Conservation (phyloP, 1,139 yeast genomes). For the Blastobotrys persicus region DNA sequence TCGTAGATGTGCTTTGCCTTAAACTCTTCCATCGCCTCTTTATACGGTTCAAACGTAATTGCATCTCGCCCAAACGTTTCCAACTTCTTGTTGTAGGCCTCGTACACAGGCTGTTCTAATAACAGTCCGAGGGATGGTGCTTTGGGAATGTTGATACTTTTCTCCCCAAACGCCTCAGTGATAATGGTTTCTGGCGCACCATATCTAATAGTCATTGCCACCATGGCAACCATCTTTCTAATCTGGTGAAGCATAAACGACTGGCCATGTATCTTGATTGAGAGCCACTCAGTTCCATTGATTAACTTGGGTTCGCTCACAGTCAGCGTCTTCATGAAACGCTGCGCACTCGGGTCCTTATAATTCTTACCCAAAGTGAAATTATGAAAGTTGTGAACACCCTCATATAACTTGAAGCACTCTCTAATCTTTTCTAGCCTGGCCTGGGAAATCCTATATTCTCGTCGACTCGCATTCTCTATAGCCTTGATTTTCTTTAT, state of each 20-base stretch:
- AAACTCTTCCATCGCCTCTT: slow-evolving; percentile 74
- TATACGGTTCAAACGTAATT: slow-evolving; percentile 66
- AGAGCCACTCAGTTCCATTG: slow-evolving; percentile 93
- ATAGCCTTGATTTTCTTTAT: slow-evolving; percentile 59
- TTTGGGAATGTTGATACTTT: slow-evolving; percentile 85
- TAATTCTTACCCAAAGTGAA: slow-evolving; percentile 87
- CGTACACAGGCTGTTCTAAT: slow-evolving; percentile 89
- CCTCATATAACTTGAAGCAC: slow-evolving; percentile 72
- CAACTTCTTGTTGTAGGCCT: slow-evolving; percentile 71
- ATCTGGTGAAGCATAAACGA: slow-evolving; percentile 98
- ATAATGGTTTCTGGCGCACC: slow-evolving; percentile 80
- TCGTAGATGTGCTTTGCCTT: slow-evolving; percentile 88
- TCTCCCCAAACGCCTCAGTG: slow-evolving; percentile 69
- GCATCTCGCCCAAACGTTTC: slow-evolving; percentile 76
- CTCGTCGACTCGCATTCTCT: slow-evolving; percentile 68
- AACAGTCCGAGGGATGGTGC: slow-evolving; percentile 95
- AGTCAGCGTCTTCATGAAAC: slow-evolving; percentile 75
- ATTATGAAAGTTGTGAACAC: slow-evolving; percentile 93
- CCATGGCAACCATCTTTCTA: slow-evolving; percentile 97
- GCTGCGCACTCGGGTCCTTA: slow-evolving; percentile 78
- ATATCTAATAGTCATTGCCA: slow-evolving; percentile 76
- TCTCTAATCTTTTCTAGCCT: slow-evolving; percentile 62
- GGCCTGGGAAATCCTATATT: slow-evolving; percentile 60
- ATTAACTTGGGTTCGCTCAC: slow-evolving; percentile 92
- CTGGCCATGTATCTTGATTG: slow-evolving; percentile 95